phyloP scores from a whole-genome alignment of 441 rosid genomes.

The Populus hybrid region DNA sequence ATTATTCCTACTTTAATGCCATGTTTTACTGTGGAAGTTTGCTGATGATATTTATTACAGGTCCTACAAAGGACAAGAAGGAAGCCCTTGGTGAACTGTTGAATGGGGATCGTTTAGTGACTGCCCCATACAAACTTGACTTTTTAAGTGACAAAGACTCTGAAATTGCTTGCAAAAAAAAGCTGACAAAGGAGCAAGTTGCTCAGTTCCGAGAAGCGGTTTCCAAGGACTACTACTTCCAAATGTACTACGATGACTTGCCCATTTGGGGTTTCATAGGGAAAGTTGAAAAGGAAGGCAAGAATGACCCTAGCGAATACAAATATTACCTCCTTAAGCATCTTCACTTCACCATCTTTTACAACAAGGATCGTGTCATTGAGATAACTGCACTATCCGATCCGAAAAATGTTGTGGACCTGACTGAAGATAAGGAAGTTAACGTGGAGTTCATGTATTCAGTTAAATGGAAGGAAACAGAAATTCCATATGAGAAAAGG shows the following conservation, averaged over 20 bases:
- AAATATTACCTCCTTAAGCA: slow-evolving; percentile 59
- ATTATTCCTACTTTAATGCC: background rate
- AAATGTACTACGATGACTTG: slow-evolving; percentile 65
- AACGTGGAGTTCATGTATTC: slow-evolving; percentile 59
- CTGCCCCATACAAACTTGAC: slow-evolving; percentile 57
- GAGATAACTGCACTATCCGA: slow-evolving; percentile 54
- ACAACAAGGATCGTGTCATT: slow-evolving; percentile 55
- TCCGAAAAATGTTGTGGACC: slow-evolving; percentile 51
- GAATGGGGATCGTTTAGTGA: slow-evolving; percentile 62
- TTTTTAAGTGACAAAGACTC: slow-evolving; percentile 52
- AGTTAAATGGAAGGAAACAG: slow-evolving; percentile 70
- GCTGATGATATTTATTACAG: slow-evolving; percentile 20
- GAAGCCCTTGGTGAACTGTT: slow-evolving; percentile 68
- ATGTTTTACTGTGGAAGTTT: background rate
- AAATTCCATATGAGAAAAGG: slow-evolving; percentile 58
- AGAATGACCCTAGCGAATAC: slow-evolving; percentile 47
- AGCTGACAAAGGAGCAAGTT: slow-evolving; percentile 42
- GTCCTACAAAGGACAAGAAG: slow-evolving; percentile 51
- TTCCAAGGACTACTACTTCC: slow-evolving; percentile 56
- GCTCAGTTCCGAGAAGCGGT: slow-evolving; percentile 49
- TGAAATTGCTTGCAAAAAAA: slow-evolving; percentile 40
- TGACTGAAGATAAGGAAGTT: slow-evolving; percentile 58
- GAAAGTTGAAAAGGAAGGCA: slow-evolving; percentile 53
- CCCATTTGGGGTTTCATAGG: slow-evolving; percentile 75
- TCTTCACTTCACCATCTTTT: slow-evolving; percentile 54